phyloP scores from a whole-genome alignment of 2,329 filamentous ascomycete species.

The Exophiala xenobiotica region DNA sequence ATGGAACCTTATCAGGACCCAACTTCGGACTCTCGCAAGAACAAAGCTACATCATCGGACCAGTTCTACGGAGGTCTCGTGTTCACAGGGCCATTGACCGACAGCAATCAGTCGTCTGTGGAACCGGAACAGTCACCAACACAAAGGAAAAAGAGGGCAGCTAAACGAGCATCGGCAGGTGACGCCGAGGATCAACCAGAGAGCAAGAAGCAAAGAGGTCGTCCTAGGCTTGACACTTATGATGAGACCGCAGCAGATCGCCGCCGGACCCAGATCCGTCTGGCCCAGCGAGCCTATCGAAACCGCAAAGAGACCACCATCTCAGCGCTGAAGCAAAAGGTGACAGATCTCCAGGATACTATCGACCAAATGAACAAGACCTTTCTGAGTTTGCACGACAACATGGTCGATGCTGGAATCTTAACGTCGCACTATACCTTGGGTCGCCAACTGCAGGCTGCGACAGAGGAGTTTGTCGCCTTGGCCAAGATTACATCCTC shows the following conservation, averaged over 20 bases:
- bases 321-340: slow-evolving; percentile 66
- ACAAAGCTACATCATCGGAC: slow-evolving; percentile 12
- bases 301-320: slow-evolving; percentile 83
- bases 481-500: slow-evolving; percentile 18
- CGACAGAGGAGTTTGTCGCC: slow-evolving; percentile 22
- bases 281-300: slow-evolving; percentile 81
- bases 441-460: slow-evolving; percentile 20
- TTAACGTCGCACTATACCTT: slow-evolving; percentile 20
- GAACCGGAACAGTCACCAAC: slow-evolving; percentile 13
- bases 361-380: slow-evolving; percentile 73
- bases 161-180: slow-evolving; percentile 11
- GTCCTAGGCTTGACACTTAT: slow-evolving; percentile 72
- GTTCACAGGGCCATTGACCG: neutral
- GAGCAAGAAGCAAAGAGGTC: slow-evolving; percentile 55
- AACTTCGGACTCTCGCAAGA: slow-evolving; percentile 15
- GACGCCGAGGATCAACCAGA: slow-evolving; percentile 17
- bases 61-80: slow-evolving; percentile 21
- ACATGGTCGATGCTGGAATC: slow-evolving; percentile 44
- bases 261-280: slow-evolving; percentile 80
- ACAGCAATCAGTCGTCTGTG: slow-evolving; percentile 12
- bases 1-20: slow-evolving; percentile 21
- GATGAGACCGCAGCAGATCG: slow-evolving; percentile 79
- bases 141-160: slow-evolving; percentile 15
- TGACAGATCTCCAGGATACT: slow-evolving; percentile 65
- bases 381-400: slow-evolving; percentile 67